phyloP scores from a whole-genome alignment of 2,329 filamentous ascomycete species.

The Blumeriella jaapii region DNA sequence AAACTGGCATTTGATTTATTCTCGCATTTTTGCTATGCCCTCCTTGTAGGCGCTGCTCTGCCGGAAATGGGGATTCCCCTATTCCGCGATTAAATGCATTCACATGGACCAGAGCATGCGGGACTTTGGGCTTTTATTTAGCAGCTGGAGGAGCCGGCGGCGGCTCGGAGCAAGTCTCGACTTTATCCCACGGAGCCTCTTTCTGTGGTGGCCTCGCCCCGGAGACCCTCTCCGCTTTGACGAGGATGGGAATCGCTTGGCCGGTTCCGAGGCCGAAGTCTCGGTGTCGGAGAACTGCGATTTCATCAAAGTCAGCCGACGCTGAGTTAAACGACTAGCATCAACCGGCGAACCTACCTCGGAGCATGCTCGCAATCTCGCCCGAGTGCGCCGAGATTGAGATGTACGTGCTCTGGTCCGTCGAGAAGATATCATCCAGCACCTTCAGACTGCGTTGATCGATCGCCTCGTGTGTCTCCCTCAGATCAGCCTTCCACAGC shows the following conservation, averaged over 20 bases:
- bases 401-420: constrained; percentile 43
- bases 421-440: constrained; percentile 45
- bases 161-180: constrained; percentile 34
- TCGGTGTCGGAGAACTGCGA: constrained; percentile 44
- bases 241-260: constrained; percentile 55
- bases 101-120: too few relatives aligned
- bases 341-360: too few relatives aligned
- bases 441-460: constrained; percentile 36
- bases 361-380: constrained; percentile 40
- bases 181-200: constrained; percentile 26
- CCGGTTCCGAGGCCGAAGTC: constrained; percentile 53
- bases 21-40: background rate
- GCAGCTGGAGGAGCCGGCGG: too few relatives aligned
- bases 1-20: background rate
- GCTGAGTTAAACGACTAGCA: too few relatives aligned
- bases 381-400: constrained; percentile 50
- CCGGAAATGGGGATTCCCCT: too few relatives aligned
- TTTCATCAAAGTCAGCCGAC: too few relatives aligned
- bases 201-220: constrained; percentile 9
- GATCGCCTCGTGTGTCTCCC: constrained; percentile 37
- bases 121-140: too few relatives aligned
- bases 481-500: constrained; percentile 34
- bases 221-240: constrained; percentile 40
- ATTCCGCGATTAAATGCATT: too few relatives aligned
- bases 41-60: background rate